Evolutionary conservation across 2,329 filamentous ascomycete species (phyloP), one percentile per base, ranked within the genome.

Genomic region (Pseudopyrenochaeta lycopersici): DNA sequence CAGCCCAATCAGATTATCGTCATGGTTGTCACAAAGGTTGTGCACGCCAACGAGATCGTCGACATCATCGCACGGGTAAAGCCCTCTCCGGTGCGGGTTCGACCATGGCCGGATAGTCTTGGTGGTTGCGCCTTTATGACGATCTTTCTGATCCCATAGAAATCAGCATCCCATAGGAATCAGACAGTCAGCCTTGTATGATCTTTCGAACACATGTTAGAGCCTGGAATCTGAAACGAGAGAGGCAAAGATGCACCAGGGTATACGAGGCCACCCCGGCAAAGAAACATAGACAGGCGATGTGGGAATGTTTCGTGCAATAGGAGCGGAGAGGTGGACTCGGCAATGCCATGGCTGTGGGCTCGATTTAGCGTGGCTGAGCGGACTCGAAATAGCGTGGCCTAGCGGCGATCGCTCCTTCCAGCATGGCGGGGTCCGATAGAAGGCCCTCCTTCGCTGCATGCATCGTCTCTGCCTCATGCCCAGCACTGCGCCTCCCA

Each of bases 291-390:
- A 38, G 20, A 18, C 17, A 38, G 17, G 35, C 20, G 2, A 17
- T 38, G 17, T 17, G 18, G 35, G 35, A 9, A 3, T 17, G 14
- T 17, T n/a, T 17, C 15, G 17, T 38, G 35, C 31, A 33, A 4
- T 11, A n/a, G 35, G 14, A 10, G 18, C 2, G 12, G 33, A 7
- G 17, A 35, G 42, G 43, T 36, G 42, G 20, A 46, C 32, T 46
- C 23, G 27, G 33, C 7, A 31, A 46, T 21, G n/a, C 18, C 36
- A 4, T 11, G 18, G 10, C 20, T 23, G 21, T 23, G 27, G 29
- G n/a, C 35, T 33, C 31, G 43, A 47, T 43, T 52, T 52, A 47
- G 49, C 49, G 38, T 47, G 49, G 49, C 49, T 46, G 49, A 52
- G 49, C 38, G 39, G 32, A 20, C 20, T 23, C 15, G 14, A 39